Evolutionary conservation across 345 rosid genomes (phyloP), one percentile per base, ranked within the genome.

Genomic region (Heritiera littoralis): DNA sequence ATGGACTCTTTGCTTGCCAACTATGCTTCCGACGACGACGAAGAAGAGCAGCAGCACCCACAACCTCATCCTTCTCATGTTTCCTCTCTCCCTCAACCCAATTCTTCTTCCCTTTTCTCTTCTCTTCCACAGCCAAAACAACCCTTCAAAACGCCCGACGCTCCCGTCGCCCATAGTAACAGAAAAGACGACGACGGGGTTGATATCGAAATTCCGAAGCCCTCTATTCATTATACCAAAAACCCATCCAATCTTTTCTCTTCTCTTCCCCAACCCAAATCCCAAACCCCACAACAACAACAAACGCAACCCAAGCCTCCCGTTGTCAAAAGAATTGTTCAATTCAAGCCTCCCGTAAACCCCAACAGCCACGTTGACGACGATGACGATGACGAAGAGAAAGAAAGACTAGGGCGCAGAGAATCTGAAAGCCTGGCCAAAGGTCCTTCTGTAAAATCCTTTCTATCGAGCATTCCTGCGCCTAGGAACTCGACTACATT

Each of bases 1-100:
- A 95, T 95, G 99, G 98, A 96, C 0, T 91, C 93, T 72, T 83
- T 95, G 79, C 74, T 90, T 12, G 94, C 97, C 45, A 92, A 77
- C 88, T 94, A 94, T 81, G 98, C 95, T 63, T 94, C 99, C 45
- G 91, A 95, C 11, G 92, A 87, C 9, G 95, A 89, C 80, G 99
- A 95, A 3, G 98, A 92, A 67, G 91, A 90, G 28, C 77, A 17
- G 60, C 41, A 51, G 41, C 71, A 46, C 52, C 13, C 54, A 14
- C 40, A 82, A 15, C 60, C 70, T 12, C 30, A 84, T 6, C 45
- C 74, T 10, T 68, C 85, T 15, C 59, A 67, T 38, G 78, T 74
- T 78, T 72, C 83, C 6, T 46, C 84, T 35, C 75, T 81, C 38
- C 85, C 86, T 55, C 68, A 32, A 0, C 89, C 87, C 43, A 70